Base-by-base conservation (phyloP, 371 early-diverging fungal genomes). In the Chytridiales sp. region DNA sequence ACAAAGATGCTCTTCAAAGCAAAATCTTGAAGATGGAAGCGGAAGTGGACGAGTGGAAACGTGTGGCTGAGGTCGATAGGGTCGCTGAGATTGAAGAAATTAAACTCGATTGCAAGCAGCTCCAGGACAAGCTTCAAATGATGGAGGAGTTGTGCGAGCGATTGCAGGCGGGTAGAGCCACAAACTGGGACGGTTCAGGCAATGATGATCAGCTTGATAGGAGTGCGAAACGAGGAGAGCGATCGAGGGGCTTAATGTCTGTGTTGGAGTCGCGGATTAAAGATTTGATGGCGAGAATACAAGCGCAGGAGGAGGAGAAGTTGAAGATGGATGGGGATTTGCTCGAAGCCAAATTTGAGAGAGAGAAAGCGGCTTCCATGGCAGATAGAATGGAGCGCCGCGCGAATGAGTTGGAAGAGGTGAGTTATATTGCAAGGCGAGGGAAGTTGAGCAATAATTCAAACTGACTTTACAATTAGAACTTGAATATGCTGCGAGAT, bases 251-350 rank as follows among this genome's bases (percentile, higher is more conserved):
- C 9, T 19, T 60, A 1, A 58, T 62, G 13, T 40, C 43, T 6
- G 56, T 68, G 21, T 47, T 72, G 48, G 72, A 72, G 40, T 53
- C 59, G 21, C 31, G 68, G 11, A 56, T 72, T 11, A 46, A 53
- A 30, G 72, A 72, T 46, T 34, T 67, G 13, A 13, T 72, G 48
- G 22, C 31, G 41, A 6, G 61, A 4, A 22, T 56, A 6, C 56
- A 56, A 40, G 41, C 19, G 4, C 1, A 47, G 2, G 74, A 69
- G 38, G 56, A 64, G 21, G 64, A 56, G 21, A 62, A 58, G 38
- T 19, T 61, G 17, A 34, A 51, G 42, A 36, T 46, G 3, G 64
- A 68, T 41, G 46, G 21, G n/a, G 55, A 54, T 1, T 30, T 67
- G 1, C 29, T 62, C 4, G 48, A 32, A n/a, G 56, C 44, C 27